phyloP scores from a whole-genome alignment of 2,329 filamentous ascomycete species.

The Aspergillus floridensis region DNA sequence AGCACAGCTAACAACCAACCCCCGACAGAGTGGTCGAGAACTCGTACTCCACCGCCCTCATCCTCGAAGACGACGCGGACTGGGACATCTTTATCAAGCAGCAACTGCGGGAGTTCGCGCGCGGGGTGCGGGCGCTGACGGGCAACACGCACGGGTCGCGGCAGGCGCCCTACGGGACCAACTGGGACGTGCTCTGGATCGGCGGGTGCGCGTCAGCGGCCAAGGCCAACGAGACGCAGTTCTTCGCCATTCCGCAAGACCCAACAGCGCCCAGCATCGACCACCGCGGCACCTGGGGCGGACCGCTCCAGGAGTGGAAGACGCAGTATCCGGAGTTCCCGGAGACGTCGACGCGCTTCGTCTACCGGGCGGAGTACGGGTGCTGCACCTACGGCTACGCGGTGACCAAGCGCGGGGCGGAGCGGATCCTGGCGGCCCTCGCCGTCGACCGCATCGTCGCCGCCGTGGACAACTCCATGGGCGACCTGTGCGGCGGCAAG shows the following conservation, averaged over 20 bases:
- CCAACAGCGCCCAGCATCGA: slow-evolving; percentile 24
- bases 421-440: slow-evolving; percentile 36
- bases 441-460: slow-evolving; percentile 22
- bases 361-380: slow-evolving; percentile 33
- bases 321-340: slow-evolving; percentile 15
- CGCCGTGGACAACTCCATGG: slow-evolving; percentile 46
- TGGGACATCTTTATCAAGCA: slow-evolving; percentile 55
- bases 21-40: slow-evolving; percentile 37
- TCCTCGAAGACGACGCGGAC: slow-evolving; percentile 58
- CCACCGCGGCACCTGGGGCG: slow-evolving; percentile 22
- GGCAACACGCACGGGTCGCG: slow-evolving; percentile 25
- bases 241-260: slow-evolving; percentile 32
- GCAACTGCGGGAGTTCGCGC: slow-evolving; percentile 46
- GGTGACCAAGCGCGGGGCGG: slow-evolving; percentile 37
- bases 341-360: slow-evolving; percentile 37
- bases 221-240: slow-evolving; percentile 27
- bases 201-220: slow-evolving; percentile 47
- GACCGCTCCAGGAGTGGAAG: slow-evolving; percentile 21
- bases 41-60: slow-evolving; percentile 49
- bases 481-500: slow-evolving; percentile 47
- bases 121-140: slow-evolving; percentile 30
- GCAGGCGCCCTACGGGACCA: slow-evolving; percentile 49
- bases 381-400: slow-evolving; percentile 42
- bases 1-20: background rate
- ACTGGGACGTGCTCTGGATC: slow-evolving; percentile 55